Evolutionary conservation across 352 stramenopile genomes (phyloP), one percentile per base, ranked within the genome.

Genomic region (Elongisporangium prolatum): DNA sequence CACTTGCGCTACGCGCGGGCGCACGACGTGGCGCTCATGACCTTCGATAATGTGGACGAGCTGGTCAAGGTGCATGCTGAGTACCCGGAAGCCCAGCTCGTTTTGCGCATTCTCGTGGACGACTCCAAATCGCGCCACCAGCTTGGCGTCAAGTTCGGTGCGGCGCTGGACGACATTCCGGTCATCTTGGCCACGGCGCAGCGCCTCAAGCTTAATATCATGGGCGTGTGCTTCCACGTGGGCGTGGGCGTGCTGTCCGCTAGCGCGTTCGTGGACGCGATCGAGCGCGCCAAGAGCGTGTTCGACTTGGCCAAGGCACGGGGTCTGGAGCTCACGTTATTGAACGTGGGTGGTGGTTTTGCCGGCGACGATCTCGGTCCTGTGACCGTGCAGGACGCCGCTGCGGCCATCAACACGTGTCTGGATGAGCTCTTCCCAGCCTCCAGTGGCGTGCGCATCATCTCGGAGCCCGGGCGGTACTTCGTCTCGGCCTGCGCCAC

Each of bases 301-400:
- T 97, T 97, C 48, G 69, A 78, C 4, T 73, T 94, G 58, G 88
- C 74, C 0, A 52, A 80, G 34, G 49, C 71, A 4, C 70, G 58
- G 17, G 83, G 88, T 1, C 88, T 86, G 49, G 49, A 69, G 10
- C 81, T 97, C 50, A 71, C 57, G 14, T 68, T 96, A 22, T 60
- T 97, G 40, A 90, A 97, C 65, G 79, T 97, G 54, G 91, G 89
- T 10, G 91, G 91, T 6, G 91, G 89, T 24, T 97, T 97, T 56
- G 86, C 85, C 28, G 72, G 74, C 14, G 60, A 75, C 37, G 62
- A 86, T 34, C 57, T 71, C 14, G 77, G 75, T 0, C 70, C 71
- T 17, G 63, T 84, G 28, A 80, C 61, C 18, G 63, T 89, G 54
- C 63, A 81, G 54, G 69, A 55, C 18, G 72, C 80, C 0, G 81